Evolutionary conservation across 2,329 filamentous ascomycete species (phyloP), one percentile per base, ranked within the genome.

Genomic region (Alternaria hordeiaustralica): DNA sequence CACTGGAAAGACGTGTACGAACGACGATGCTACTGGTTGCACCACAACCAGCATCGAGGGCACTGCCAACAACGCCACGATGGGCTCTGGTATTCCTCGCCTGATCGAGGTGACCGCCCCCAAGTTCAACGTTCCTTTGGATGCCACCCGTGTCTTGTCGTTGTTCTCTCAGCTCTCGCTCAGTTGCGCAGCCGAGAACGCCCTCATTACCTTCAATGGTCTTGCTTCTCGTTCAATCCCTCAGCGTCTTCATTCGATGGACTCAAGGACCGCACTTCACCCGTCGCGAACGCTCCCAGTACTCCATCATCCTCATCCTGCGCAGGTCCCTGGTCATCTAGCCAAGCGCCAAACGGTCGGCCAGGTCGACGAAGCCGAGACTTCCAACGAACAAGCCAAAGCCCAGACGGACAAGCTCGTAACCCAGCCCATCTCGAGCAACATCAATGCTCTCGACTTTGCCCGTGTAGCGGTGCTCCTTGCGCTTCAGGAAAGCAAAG

Each of bases 181-280:
- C 15, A 94, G 92, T 58, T 99, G 96, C 79, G 88, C 88, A 9
- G 88, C 90, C 0, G 91, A 97, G 78, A 98, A 98, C 73, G 90
- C 93, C 0, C 85, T 99, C 5, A 90, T 98, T 15, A 93, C 92
- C 0, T 97, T 97, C 78, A 87, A 92, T 70, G 90, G 79, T 1
- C 71, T 80, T 10, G 71, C 78, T 6, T 75, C 76, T 51, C 75
- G 78, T 45, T 78, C 76, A 8, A 43, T 67, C 7, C 20, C 47
- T 7, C 36, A 58, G 18, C 36, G 43, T n/a, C 60, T 69, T 45
- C 64, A 71, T 6, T 68, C 70, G 9, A 55, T 78, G 44, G 53
- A 75, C 25, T 47, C 75, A 2, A 70, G 69, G 11, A 58, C 58
- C 3, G 63, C 66, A 4, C 56, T 73, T 10, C 65, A 71, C 20